These are phyloP conservation scores for Talaromyces sp. DNA, from an alignment of 2,329 filamentous ascomycete species.

Conservation along the genomic window DNA sequence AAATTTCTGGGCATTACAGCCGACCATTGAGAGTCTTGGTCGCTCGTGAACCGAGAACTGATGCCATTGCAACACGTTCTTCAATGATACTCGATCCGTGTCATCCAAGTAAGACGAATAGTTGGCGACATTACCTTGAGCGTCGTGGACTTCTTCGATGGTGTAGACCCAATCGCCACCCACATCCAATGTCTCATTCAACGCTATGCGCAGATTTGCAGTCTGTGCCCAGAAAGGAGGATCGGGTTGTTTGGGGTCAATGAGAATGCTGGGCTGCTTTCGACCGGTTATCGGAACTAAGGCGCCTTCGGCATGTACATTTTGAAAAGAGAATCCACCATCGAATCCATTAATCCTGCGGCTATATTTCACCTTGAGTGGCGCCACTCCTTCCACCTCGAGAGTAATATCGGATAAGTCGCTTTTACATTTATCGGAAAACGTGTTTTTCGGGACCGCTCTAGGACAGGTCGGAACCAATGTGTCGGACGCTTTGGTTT, in stretches of 20 bases:
- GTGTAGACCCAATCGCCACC: conserved; percentile 84
- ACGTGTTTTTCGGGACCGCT: conserved; percentile 65
- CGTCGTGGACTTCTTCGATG: conserved; percentile 89
- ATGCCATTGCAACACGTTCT: conserved; percentile 65
- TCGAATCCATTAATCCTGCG: conserved; percentile 80
- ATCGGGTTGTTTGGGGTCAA: conserved; percentile 50
- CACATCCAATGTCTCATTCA: conserved; percentile 83
- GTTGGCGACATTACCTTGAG: conserved; percentile 77
- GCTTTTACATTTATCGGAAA: conserved; percentile 71
- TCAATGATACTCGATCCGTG: conserved; percentile 58
- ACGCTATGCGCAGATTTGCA: conserved; percentile 70
- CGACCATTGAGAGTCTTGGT: conserved; percentile 66
- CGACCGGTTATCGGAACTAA: conserved; percentile 70
- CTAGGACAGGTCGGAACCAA: conserved; percentile 83
- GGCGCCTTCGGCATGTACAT: conserved; percentile 84
- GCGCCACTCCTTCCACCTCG: conserved; percentile 82
- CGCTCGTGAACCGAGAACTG: conserved; percentile 83
- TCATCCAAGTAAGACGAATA: conserved; percentile 66
- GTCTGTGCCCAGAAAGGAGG: conserved; percentile 72
- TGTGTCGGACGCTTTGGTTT: conserved; percentile 69
- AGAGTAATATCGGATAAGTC: conserved; percentile 83
- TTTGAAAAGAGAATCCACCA: conserved; percentile 84
- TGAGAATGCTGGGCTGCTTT: conserved; percentile 55
- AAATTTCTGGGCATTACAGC: conserved; percentile 75
- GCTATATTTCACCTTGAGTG: conserved; percentile 88